A percentile compares a stretch with the other conserved stretches of the same genome.
Evolutionary conservation across 768 basidiomycete species (phyloP).

Genomic region (Serendipita indica): DNA sequence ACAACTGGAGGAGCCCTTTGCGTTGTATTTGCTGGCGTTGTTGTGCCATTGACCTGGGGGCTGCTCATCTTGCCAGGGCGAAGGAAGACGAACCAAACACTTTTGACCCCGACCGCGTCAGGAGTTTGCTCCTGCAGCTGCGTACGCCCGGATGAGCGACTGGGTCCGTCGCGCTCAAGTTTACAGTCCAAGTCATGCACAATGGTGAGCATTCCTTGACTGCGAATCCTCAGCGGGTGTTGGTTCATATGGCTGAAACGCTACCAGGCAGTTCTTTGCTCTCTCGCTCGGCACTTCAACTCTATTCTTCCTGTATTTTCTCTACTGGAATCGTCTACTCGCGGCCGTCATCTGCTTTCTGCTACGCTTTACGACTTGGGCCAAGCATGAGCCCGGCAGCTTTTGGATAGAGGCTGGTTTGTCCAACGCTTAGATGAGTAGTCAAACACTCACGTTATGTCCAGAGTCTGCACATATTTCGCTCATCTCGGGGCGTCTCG

Average conservation of each 20-base stretch:
- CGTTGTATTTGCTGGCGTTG: neutral
- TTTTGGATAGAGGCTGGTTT: conserved; percentile 48
- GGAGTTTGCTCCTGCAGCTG: neutral
- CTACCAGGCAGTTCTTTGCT: conserved; percentile 2
- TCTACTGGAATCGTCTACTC: conserved; percentile 83
- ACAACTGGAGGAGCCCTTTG: conserved; percentile 35
- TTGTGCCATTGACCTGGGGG: neutral
- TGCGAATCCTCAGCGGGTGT: neutral
- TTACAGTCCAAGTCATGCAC: neutral
- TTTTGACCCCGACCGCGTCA: neutral
- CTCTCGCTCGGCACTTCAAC: conserved; percentile 3
- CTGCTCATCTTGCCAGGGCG: neutral
- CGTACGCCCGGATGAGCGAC: neutral
- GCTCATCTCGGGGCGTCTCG: conserved; percentile 68
- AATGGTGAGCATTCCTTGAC: neutral
- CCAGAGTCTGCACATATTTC: conserved; percentile 87
- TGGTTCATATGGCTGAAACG: neutral
- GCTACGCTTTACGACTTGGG: conserved; percentile 67
- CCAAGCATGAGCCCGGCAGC: conserved; percentile 47
- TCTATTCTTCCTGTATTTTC: conserved; percentile 52
- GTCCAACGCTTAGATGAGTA: neutral
- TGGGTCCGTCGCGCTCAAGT: neutral
- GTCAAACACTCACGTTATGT: neutral
- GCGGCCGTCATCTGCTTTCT: conserved; percentile 49
- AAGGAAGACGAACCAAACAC: neutral